Evolutionary conservation across 1,284 basidiomycete genomes (phyloP).

Genomic region (Apiotrichum porosum): DNA sequence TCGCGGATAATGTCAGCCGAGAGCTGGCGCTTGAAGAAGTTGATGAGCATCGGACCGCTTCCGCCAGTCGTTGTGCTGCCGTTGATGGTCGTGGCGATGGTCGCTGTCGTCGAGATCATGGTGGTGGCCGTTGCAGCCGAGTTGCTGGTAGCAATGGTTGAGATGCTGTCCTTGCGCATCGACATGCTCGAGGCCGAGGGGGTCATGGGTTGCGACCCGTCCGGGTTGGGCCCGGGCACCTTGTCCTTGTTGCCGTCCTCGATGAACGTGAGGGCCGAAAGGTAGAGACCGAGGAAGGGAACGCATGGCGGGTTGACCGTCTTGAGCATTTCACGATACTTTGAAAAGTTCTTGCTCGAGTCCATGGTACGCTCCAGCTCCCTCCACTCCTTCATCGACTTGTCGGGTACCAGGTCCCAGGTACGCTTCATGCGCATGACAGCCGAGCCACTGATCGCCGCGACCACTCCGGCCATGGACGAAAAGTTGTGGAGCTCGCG

Average conservation of each 20-base stretch:
- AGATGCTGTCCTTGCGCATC: not conserved
- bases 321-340: constrained; percentile 81
- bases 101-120: not conserved
- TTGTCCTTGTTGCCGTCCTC: constrained; percentile 93
- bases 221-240: constrained; percentile 53
- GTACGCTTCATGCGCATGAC: constrained; percentile 88
- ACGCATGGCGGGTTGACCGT: constrained; percentile 89
- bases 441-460: constrained; percentile 87
- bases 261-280: constrained; percentile 93
- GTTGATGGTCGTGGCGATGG: constrained; percentile 3
- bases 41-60: constrained; percentile 58
- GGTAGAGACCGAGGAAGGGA: constrained; percentile 94
- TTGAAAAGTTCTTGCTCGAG: constrained; percentile 85
- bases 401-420: constrained; percentile 57
- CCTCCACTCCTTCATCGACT: constrained; percentile 48
- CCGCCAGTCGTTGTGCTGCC: not conserved
- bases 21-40: constrained; percentile 92
- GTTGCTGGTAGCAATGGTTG: constrained; percentile 1
- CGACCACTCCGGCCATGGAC: constrained; percentile 93
- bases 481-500: constrained; percentile 89
- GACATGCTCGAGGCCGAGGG: constrained; percentile 7
- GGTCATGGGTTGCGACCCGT: constrained; percentile 10
- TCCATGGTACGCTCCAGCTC: constrained; percentile 81
- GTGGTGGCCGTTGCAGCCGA: constrained; percentile 7
- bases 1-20: constrained; percentile 92